These are phyloP conservation scores for Tuber umbilicatum DNA, from an alignment of 495 filamentous ascomycete genomes.

Conservation along the genomic window DNA sequence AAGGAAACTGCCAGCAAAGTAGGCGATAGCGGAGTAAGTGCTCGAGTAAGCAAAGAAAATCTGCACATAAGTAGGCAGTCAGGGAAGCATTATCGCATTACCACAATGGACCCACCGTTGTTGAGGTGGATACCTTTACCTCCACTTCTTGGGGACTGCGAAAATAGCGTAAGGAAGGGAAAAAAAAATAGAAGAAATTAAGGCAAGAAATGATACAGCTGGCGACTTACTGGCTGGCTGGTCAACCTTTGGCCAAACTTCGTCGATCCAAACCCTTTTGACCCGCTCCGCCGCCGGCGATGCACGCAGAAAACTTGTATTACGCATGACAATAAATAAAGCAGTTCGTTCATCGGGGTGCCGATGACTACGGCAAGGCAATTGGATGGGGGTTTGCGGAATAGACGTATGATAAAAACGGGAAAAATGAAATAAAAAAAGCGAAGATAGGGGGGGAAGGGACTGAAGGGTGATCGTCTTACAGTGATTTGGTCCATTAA, in stretches of 20 bases:
- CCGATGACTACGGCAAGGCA: too few species aligned
- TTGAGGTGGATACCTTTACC: background rate
- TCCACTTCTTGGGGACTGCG: background rate
- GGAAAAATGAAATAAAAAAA: too few species aligned
- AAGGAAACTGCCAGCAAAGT: background rate
- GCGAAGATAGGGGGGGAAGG: too few species aligned
- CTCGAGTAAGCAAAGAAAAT: background rate
- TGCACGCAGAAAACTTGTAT: background rate
- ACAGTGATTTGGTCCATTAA: too few species aligned
- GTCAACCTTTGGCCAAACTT: background rate
- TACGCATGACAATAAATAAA: background rate
- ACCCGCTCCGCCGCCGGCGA: background rate
- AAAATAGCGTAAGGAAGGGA: background rate
- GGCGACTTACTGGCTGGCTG: background rate
- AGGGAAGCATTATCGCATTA: background rate
- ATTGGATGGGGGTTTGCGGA: too few species aligned
- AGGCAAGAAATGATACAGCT: background rate
- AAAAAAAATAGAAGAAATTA: background rate
- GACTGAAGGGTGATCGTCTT: too few species aligned
- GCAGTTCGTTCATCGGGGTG: too few species aligned
- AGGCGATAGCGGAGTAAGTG: background rate
- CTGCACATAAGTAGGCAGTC: background rate
- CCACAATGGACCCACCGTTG: background rate
- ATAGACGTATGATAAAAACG: too few species aligned
- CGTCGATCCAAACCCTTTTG: background rate